Conservation (phyloP, 1,284 basidiomycete species). For the Marasmius fiardii region DNA sequence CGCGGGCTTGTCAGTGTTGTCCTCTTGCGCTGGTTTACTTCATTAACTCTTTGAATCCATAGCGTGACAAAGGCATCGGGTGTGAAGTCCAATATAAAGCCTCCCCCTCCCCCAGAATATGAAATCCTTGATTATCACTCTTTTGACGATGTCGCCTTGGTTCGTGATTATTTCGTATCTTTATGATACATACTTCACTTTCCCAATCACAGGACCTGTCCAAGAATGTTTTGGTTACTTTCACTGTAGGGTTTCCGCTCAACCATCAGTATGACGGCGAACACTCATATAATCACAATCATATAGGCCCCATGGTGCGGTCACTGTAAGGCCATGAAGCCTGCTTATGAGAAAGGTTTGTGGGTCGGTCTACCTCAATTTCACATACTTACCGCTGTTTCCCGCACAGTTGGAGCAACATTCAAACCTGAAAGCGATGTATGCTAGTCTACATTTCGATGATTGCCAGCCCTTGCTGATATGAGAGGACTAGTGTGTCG, state of each 20-base stretch:
- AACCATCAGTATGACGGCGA: not conserved
- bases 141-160: constrained; percentile 76
- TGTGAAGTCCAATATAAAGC: constrained; percentile 83
- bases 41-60: not conserved
- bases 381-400: constrained; percentile 1
- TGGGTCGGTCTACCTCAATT: not conserved
- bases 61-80: constrained; percentile 77
- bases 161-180: constrained; percentile 26
- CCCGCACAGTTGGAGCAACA: constrained; percentile 58
- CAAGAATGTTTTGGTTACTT: constrained; percentile 88
- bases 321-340: constrained; percentile 87
- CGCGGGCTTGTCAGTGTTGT: constrained; percentile 60
- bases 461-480: not conserved
- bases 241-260: constrained; percentile 60
- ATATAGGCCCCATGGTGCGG: constrained; percentile 79
- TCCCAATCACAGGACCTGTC: constrained; percentile 49
- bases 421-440: constrained; percentile 80
- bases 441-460: constrained; percentile 22
- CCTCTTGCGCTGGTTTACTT: not conserved
- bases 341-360: constrained; percentile 72
- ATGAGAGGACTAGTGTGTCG: constrained; percentile 55
- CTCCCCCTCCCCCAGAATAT: constrained; percentile 76
- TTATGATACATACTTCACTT: not conserved
- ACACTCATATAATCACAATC: constrained; percentile 5
- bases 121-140: constrained; percentile 67